A percentile compares a stretch with the other conserved stretches of the same genome.
Conservation (phyloP, 768 basidiomycete species). For the Podaxis sp. region DNA sequence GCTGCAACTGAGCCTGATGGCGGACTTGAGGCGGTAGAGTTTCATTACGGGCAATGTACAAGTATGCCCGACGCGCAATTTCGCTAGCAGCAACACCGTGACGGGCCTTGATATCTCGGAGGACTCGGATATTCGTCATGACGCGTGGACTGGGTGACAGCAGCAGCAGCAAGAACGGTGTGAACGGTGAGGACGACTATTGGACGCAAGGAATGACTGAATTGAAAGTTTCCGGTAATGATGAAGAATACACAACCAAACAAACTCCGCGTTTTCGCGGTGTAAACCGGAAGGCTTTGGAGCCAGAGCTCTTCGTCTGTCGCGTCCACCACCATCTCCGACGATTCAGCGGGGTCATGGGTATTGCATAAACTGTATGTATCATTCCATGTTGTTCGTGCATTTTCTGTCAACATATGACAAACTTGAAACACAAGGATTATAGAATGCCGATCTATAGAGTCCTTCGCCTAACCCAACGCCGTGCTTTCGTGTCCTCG, state of each 20-base stretch:
- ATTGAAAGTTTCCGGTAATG: constrained; percentile 13
- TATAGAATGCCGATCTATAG: constrained; percentile 56
- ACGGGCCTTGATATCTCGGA: constrained; percentile 80
- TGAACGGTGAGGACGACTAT: background rate
- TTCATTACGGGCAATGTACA: constrained; percentile 91
- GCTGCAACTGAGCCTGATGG: constrained; percentile 90
- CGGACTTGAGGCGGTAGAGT: constrained; percentile 85
- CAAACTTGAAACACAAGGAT: constrained; percentile 15
- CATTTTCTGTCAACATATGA: background rate
- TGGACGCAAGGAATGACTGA: background rate
- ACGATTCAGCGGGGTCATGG: constrained; percentile 24
- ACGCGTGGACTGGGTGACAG: constrained; percentile 13
- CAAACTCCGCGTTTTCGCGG: constrained; percentile 22
- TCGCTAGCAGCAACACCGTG: constrained; percentile 72
- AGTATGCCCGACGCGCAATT: constrained; percentile 82
- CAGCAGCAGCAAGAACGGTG: background rate
- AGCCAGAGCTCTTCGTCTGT: background rate
- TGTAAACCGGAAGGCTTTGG: constrained; percentile 26
- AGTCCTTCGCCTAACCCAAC: constrained; percentile 60
- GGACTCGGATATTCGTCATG: constrained; percentile 49
- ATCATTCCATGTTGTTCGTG: background rate
- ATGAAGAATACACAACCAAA: constrained; percentile 29
- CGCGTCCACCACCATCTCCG: constrained; percentile 2
- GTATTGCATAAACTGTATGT: constrained; percentile 21
- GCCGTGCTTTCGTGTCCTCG: constrained; percentile 71